These are phyloP conservation scores for Sarcodon aspratus DNA, from an alignment of 768 basidiomycete genomes.

Conservation along the genomic window DNA sequence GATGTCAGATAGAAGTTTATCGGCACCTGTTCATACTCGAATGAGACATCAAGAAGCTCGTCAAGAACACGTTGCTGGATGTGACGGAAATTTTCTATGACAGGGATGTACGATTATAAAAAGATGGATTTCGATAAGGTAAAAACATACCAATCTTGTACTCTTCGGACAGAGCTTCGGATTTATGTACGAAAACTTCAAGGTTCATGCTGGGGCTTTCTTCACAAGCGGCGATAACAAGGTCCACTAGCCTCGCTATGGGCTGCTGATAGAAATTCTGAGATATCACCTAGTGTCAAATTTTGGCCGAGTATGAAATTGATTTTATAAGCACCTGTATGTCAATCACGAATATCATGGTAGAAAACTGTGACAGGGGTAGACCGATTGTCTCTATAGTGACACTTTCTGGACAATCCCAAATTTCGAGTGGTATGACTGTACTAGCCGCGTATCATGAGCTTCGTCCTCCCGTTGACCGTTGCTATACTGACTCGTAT, in stretches of 20 bases:
- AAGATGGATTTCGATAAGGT: neutral
- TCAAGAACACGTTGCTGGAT: conserved; percentile 83
- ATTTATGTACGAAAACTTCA: conserved; percentile 93
- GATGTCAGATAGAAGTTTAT: conserved; percentile 88
- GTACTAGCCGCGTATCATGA: conserved; percentile 37
- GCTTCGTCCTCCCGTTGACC: neutral
- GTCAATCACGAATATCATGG: conserved; percentile 89
- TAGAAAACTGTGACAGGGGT: conserved; percentile 69
- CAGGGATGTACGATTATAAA: conserved; percentile 1
- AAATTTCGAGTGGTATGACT: conserved; percentile 86
- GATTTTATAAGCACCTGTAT: conserved; percentile 55
- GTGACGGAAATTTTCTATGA: conserved; percentile 78
- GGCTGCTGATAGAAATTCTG: conserved; percentile 81
- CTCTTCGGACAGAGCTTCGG: conserved; percentile 83
- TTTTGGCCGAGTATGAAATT: neutral
- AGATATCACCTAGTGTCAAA: neutral
- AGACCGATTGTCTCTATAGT: conserved; percentile 69
- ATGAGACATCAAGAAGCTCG: conserved; percentile 62
- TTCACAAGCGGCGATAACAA: conserved; percentile 66
- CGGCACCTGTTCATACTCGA: conserved; percentile 68
- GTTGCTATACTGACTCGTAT: conserved; percentile 57
- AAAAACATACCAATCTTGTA: conserved; percentile 67
- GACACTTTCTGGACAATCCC: conserved; percentile 88
- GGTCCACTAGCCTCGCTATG: conserved; percentile 71
- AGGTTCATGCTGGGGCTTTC: conserved; percentile 69